A percentile compares a stretch with the other conserved stretches of the same genome.
phyloP scores from a whole-genome alignment of 2,329 filamentous ascomycete species.

The Talaromyces albobiverticillius region DNA sequence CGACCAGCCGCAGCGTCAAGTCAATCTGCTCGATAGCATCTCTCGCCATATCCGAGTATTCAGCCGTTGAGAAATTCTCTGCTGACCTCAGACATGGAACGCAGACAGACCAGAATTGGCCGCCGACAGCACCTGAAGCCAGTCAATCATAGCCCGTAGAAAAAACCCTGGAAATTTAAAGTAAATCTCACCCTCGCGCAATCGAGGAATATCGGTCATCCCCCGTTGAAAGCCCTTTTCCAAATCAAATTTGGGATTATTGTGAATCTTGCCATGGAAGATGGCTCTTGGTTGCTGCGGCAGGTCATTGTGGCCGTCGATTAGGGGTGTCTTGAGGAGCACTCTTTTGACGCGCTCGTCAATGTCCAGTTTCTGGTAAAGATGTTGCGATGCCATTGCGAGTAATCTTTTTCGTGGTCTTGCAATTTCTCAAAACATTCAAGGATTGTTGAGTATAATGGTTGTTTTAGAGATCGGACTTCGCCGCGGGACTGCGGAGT shows the following conservation, averaged over 20 bases:
- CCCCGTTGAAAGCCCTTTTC: not conserved
- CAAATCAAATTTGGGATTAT: not conserved
- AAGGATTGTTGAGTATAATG: too few species aligned
- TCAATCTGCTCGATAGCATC: constrained; percentile 1
- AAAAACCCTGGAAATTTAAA: too few species aligned
- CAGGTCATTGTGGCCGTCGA: not conserved
- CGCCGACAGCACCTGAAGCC: not conserved
- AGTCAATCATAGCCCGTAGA: too few species aligned
- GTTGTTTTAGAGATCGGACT: too few species aligned
- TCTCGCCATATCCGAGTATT: constrained; percentile 1
- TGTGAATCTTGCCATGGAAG: not conserved
- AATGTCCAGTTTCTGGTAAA: not conserved
- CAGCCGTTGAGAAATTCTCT: not conserved
- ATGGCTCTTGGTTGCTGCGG: not conserved
- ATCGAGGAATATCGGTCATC: not conserved
- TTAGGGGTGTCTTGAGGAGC: not conserved
- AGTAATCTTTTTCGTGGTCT: not conserved
- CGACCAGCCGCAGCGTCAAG: not conserved
- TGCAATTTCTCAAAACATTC: too few species aligned
- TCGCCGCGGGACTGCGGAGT: too few species aligned
- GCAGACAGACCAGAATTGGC: not conserved
- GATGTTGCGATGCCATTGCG: not conserved
- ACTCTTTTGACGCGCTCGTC: not conserved
- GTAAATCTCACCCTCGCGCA: not conserved
- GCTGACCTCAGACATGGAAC: not conserved